Evolutionary conservation across 495 filamentous ascomycete genomes (phyloP), one percentile per base, ranked within the genome.

Genomic region (Penicillium lagena): DNA sequence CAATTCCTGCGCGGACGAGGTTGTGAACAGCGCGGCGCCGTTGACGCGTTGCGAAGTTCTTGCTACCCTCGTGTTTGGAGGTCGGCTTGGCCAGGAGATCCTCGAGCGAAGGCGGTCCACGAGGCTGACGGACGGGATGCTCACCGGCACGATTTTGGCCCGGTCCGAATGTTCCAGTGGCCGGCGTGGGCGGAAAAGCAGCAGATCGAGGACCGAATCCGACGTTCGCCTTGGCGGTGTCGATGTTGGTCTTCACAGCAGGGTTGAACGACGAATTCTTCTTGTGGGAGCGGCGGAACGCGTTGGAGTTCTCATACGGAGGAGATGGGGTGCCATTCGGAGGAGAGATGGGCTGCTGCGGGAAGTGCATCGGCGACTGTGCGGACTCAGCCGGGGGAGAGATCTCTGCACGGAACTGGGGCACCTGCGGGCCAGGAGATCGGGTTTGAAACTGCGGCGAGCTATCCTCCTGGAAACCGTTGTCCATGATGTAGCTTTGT

Each of bases 1-100:
- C 89, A 47, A 89, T 78, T 12, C 91, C 89, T 45, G 90, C 90
- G 51, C 88, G 87, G 39, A 96, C 86, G 38, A 98, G 76, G 55
- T 87, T 95, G 70, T 86, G 83, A 36, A 98, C 81, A 12, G 94
- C 94, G 54, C 85, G 86, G 49, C 91, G 90, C 39, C 93, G 90
- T 56, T 93, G 90, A 50, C 91, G 91, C 29, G 89, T 84, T 13
- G 87, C 84, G 66, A 99, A 99, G 69, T 99, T 99, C 77, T 96
- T 95, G 80, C 91, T 96, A 31, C 94, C 93, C 56, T 96, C 91
- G 50, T 93, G 83, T 67, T 90, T 95, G 37, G 88, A 83, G 5
- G 93, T 99, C 7, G 93, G 93, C 66, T 89, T 90, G 22, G 83
- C 80, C 47, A 83, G 77, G 44, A 99, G 81, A 64, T 99, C 91